Base-by-base conservation (phyloP, 2,329 filamentous ascomycete genomes). In the Penicillium occitanis region DNA sequence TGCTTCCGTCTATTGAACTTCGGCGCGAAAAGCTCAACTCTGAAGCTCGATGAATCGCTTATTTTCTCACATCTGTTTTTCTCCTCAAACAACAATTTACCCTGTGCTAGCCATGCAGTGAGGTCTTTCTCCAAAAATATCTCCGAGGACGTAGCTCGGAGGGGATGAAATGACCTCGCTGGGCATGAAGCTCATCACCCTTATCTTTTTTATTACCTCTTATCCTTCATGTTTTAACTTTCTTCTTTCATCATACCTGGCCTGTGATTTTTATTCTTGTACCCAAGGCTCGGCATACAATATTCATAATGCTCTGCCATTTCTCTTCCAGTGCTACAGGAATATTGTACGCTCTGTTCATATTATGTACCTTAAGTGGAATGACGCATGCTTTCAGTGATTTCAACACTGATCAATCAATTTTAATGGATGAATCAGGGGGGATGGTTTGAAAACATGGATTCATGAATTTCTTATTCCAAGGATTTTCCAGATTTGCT, bases 351-450 rank as follows among this genome's bases (percentile, higher is more conserved):
- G 48, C 53, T 44, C 57, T 50, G 53, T 64, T 64, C 61, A 60
- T 66, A 63, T 55, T 63, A 63, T 66, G 65, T 66, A 63, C 50
- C 65, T 63, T 63, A 63, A 66, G 61, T 66, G 62, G 51, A 64
- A 58, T 48, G 62, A 64, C 22, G 53, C 62, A 64, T 57, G 62
- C 51, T 63, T 55, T 25, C 44, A 53, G 60, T 63, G 60, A 37
- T 19, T 61, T 40, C 55, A 17, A 42, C 55, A 40, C 35, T 58
- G 55, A 58, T 58, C n/a, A 58, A 37, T 35, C 55, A 40, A 42
- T 25, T 19, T 35, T 44, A 44, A 60, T 60, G 37, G 57, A 33
- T 46, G 14, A 60, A 30, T 30, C 57, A 60, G 37, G 33, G 28
- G 53, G 6, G 11, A 35, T 57, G 33, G 33, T 37, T 37, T 37